These are phyloP conservation scores for Linderina pennispora DNA, from an alignment of 192 early-diverging fungal species.

Conservation along the genomic window DNA sequence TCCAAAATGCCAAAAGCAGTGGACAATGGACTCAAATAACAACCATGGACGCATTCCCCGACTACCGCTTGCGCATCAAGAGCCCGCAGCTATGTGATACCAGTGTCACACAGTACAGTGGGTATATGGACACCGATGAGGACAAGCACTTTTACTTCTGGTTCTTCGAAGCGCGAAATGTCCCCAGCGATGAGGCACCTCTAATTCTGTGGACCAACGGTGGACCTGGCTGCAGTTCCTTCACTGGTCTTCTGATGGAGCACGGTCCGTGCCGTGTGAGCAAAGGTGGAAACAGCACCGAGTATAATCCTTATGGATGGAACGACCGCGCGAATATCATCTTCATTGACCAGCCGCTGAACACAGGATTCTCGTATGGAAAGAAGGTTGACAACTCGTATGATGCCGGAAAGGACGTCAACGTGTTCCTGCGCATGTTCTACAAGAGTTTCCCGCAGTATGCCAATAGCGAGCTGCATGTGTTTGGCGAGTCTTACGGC, in stretches of 20 bases:
- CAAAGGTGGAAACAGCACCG: constrained; percentile 57
- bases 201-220: constrained; percentile 69
- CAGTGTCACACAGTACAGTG: constrained; percentile 78
- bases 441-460: constrained; percentile 72
- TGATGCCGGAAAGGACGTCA: constrained; percentile 75
- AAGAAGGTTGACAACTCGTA: constrained; percentile 54
- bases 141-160: constrained; percentile 83
- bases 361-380: constrained; percentile 84
- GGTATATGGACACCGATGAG: constrained; percentile 53
- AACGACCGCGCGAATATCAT: constrained; percentile 77
- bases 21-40: neutral
- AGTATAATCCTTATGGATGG: constrained; percentile 74
- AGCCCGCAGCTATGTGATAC: constrained; percentile 72
- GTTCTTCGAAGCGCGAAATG: constrained; percentile 87
- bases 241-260: constrained; percentile 68
- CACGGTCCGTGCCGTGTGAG: constrained; percentile 79
- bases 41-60: constrained; percentile 49
- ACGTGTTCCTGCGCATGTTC: constrained; percentile 81
- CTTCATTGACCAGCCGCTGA: constrained; percentile 79
- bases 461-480: constrained; percentile 63
- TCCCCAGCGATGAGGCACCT: constrained; percentile 62
- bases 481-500: constrained; percentile 78
- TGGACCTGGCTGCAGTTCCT: constrained; percentile 75
- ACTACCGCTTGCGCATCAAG: constrained; percentile 55
- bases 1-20: no score